These are phyloP conservation scores for Pseudovirgaria hyperparasitica DNA, from an alignment of 2,329 filamentous ascomycete genomes.

Conservation along the genomic window DNA sequence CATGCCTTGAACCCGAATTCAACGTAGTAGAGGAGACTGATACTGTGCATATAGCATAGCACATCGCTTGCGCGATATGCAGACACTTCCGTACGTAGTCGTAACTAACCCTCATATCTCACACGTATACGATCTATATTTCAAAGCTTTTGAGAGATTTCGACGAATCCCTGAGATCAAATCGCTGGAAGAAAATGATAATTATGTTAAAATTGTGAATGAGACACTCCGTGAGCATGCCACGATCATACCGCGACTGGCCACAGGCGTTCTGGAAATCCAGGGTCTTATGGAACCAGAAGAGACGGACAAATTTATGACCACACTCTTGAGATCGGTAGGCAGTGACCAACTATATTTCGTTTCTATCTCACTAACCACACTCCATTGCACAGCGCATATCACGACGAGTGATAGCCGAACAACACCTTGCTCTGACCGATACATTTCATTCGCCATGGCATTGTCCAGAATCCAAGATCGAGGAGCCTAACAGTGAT, in stretches of 20 bases:
- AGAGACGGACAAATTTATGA: slow-evolving; percentile 89
- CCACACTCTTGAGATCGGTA: slow-evolving; percentile 79
- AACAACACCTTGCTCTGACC: slow-evolving; percentile 89
- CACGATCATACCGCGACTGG: slow-evolving; percentile 83
- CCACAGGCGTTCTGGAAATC: slow-evolving; percentile 89
- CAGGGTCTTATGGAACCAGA: slow-evolving; percentile 67
- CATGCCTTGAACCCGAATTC: background rate
- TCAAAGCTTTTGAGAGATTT: slow-evolving; percentile 87
- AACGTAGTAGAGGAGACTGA: slow-evolving; percentile 2
- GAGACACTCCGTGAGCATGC: slow-evolving; percentile 76
- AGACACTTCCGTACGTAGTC: slow-evolving; percentile 88
- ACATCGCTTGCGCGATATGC: slow-evolving; percentile 93
- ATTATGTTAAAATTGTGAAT: slow-evolving; percentile 67
- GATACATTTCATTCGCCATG: slow-evolving; percentile 86
- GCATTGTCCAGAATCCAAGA: slow-evolving; percentile 71
- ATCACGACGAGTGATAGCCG: slow-evolving; percentile 88
- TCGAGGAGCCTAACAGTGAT: slow-evolving; percentile 52
- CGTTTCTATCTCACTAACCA: slow-evolving; percentile 4
- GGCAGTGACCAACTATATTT: slow-evolving; percentile 13
- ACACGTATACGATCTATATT: slow-evolving; percentile 93
- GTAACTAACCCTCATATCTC: slow-evolving; percentile 91
- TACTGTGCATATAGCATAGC: slow-evolving; percentile 50
- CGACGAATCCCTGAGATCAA: slow-evolving; percentile 74
- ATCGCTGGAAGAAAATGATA: slow-evolving; percentile 79
- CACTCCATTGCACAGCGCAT: slow-evolving; percentile 52